These are phyloP conservation scores for Lodderomyces oxycetoniae DNA, from an alignment of 1,139 yeast genomes.

Conservation along the genomic window DNA sequence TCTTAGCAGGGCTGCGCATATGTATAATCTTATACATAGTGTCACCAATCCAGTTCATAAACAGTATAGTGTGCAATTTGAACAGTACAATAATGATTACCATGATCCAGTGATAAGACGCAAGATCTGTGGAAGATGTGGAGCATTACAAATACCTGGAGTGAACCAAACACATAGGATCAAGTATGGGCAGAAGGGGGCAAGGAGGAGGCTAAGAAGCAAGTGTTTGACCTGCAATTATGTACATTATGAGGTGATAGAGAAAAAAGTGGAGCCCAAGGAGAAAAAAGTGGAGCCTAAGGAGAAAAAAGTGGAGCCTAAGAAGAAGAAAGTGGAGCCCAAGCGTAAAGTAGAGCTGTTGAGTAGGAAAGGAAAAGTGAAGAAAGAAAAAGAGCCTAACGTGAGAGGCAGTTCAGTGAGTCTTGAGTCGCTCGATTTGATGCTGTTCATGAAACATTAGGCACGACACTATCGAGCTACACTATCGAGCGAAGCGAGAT, in stretches of 20 bases:
- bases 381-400: too few relatives aligned
- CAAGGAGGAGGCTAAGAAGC: conserved; percentile 5
- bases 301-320: background rate
- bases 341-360: too few relatives aligned
- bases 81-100: conserved; percentile 20
- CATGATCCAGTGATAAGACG: conserved; percentile 19
- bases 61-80: conserved; percentile 23
- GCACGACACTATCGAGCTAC: too few relatives aligned
- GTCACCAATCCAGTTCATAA: conserved; percentile 23
- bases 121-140: conserved; percentile 46
- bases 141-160: conserved; percentile 43
- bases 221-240: too few relatives aligned
- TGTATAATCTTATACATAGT: conserved; percentile 29
- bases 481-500: too few relatives aligned
- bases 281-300: background rate
- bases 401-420: too few relatives aligned
- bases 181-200: conserved; percentile 9
- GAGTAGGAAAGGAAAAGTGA: too few relatives aligned
- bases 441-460: too few relatives aligned
- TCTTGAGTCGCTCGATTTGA: too few relatives aligned
- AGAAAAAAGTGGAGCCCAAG: conserved; percentile 4
- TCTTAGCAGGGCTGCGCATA: too few relatives aligned
- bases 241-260: background rate
- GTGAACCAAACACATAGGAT: conserved; percentile 27
- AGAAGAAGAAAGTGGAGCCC: conserved; percentile 2